These are phyloP conservation scores for Sclerotinia spermophila DNA, from an alignment of 2,329 filamentous ascomycete species.

Conservation along the genomic window DNA sequence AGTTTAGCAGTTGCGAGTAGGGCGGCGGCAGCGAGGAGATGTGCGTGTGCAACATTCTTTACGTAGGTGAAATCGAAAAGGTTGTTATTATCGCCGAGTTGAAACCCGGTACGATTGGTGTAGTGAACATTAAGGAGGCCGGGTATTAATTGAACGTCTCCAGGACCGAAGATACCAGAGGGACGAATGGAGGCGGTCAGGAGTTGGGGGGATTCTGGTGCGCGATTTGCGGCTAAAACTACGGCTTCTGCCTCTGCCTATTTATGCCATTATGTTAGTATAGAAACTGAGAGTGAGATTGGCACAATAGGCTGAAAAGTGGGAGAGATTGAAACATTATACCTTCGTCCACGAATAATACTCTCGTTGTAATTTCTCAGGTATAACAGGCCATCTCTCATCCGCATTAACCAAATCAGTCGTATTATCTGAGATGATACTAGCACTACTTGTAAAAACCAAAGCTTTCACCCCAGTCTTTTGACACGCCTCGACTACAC, in stretches of 20 bases:
- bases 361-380: constrained; percentile 66
- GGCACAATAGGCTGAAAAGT: neutral
- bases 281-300: neutral
- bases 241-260: constrained; percentile 74
- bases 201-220: constrained; percentile 48
- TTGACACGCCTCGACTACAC: constrained; percentile 71
- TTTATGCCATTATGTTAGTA: neutral
- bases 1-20: constrained; percentile 40
- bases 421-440: constrained; percentile 78
- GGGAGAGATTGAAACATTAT: constrained; percentile 9
- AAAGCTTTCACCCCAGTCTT: constrained; percentile 71
- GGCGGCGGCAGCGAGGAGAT: constrained; percentile 69
- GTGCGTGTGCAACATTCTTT: constrained; percentile 69
- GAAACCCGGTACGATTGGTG: constrained; percentile 66
- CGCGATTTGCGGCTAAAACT: constrained; percentile 71
- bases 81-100: constrained; percentile 73
- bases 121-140: constrained; percentile 70
- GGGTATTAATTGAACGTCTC: constrained; percentile 73
- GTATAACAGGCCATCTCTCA: constrained; percentile 75
- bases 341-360: constrained; percentile 87
- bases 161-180: constrained; percentile 86
- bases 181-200: constrained; percentile 80
- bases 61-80: constrained; percentile 71
- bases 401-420: constrained; percentile 79
- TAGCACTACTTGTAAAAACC: constrained; percentile 88